Evolutionary conservation across 2,329 filamentous ascomycete species (phyloP).

Genomic region (Apiospora koreana): DNA sequence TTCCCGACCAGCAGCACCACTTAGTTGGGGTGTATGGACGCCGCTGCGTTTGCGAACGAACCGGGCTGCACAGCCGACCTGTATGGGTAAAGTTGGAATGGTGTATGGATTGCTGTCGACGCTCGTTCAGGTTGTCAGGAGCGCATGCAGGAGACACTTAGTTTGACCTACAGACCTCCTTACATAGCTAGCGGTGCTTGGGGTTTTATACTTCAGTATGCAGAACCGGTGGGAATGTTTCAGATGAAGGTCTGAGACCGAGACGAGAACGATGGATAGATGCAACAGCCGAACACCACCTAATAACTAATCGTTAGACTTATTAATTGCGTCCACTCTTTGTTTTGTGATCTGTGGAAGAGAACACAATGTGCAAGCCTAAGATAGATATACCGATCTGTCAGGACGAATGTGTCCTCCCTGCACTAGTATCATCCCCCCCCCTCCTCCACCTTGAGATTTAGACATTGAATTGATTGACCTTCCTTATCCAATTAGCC

Average conservation of each 20-base stretch:
- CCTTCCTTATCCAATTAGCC: background rate
- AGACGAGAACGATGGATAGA: background rate
- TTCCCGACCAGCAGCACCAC: slow-evolving; percentile 33
- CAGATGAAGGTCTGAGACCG: background rate
- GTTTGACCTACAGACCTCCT: background rate
- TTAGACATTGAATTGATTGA: background rate
- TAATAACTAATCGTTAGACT: background rate
- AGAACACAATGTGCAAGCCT: background rate
- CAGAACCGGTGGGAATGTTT: background rate
- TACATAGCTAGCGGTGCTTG: background rate
- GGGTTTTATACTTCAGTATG: background rate
- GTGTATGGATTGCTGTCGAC: background rate
- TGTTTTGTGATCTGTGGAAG: no score
- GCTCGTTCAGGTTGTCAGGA: background rate
- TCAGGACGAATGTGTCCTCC: background rate
- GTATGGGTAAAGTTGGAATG: background rate
- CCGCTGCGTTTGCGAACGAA: background rate
- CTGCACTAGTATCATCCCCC: no score
- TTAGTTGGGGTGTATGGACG: slow-evolving; percentile 12
- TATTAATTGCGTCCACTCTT: background rate
- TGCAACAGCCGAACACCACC: background rate
- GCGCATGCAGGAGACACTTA: background rate
- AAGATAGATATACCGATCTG: no score
- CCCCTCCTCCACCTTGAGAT: background rate
- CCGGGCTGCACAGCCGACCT: background rate